Base-by-base conservation (phyloP, 148 eudicot genomes). In the Fallopia convolvulus region DNA sequence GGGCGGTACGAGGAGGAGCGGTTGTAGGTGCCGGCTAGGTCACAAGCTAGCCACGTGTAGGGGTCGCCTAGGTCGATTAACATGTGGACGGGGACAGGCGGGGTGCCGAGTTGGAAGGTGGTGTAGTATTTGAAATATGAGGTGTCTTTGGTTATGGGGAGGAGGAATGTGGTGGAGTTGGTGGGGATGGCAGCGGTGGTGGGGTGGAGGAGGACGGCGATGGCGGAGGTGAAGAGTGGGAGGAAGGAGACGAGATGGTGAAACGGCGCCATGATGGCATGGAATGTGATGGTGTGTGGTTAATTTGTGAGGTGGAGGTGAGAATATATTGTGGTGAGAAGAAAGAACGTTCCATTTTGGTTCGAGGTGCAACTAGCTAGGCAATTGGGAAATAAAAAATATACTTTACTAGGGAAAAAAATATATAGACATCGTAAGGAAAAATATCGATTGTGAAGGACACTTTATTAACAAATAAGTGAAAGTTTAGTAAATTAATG, bases 101-200 rank as follows among this genome's bases (percentile, higher is more conserved):
- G 82, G 11, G 80, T 82, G 21, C 87, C 87, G 26, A 82, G 78
- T 1, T 71, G 76, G 33, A 85, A 80, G 32, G 60, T 72, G 1
- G 87, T 85, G 80, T 50, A 85, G 77, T 85, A 85, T 76, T 80
- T 81, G 66, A 70, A 14, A 14, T 18, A 75, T 0, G 14, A 20
- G 15, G 18, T 18, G 78, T 85, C 87, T 39, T 85, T 85, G 76
- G 78, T 7, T 39, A 84, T 74, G 32, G 86, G 86, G 70, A 26
- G 30, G 5, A 82, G 60, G 55, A 50, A 80, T 47, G 72, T 15
- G 72, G 72, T n/a, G 46, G 46, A 36, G 11, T n/a, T 14, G 11
- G 72, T 44, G 47, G 21, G 36, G 36, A 61, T 30, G 23, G 36
- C 15, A 11, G 14, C 15, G 0, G 70, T 41, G 8, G 44, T 14